These are phyloP conservation scores for Liriodendron chinense DNA, from an alignment of 164 flowering plant species.

Conservation along the genomic window DNA sequence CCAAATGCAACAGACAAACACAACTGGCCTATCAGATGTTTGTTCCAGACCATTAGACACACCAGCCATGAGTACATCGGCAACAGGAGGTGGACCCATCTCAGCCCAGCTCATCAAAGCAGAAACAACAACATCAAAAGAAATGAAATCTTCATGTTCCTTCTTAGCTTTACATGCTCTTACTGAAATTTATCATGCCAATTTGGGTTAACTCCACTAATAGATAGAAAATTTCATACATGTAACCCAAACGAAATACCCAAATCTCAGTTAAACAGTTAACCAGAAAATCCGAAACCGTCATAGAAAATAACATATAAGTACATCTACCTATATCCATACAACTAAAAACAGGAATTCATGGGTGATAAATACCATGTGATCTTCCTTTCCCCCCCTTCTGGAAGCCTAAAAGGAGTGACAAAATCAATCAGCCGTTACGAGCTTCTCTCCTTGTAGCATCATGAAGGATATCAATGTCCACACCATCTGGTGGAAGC, in stretches of 20 bases:
- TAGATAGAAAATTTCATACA: neutral
- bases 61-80: too few relatives aligned
- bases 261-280: neutral
- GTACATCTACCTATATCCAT: neutral
- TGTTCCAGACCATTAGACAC: too few relatives aligned
- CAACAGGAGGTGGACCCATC: too few relatives aligned
- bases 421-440: conserved; percentile 53
- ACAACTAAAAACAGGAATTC: conserved; percentile 1
- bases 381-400: neutral
- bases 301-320: neutral
- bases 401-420: neutral
- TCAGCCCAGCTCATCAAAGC: too few relatives aligned
- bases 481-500: conserved; percentile 96
- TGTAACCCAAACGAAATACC: neutral
- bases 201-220: neutral
- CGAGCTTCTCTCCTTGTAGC: conserved; percentile 99
- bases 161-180: neutral
- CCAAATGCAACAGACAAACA: too few relatives aligned
- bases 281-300: neutral
- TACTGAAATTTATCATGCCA: neutral
- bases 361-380: neutral
- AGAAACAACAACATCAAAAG: neutral
- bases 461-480: conserved; percentile 87
- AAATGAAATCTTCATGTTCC: neutral
- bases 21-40: too few relatives aligned